A percentile compares a stretch with the other conserved stretches of the same genome.
phyloP scores from a whole-genome alignment of 1,284 basidiomycete genomes.

The Leccinum huronense region DNA sequence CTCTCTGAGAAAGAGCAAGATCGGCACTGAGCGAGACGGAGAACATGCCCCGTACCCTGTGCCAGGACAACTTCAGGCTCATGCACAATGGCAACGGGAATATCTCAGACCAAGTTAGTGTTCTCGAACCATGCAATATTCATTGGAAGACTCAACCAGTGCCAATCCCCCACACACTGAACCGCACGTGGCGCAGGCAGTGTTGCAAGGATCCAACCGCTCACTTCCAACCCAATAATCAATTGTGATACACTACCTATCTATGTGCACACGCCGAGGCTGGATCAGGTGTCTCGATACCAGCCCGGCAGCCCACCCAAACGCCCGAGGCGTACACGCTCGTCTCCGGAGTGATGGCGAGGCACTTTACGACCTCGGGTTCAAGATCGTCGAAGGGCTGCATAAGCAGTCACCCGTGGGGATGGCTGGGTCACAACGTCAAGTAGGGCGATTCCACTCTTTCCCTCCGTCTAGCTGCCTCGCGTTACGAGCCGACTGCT shows the following conservation, averaged over 20 bases:
- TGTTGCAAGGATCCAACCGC: too few species aligned
- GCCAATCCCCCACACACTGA: too few species aligned
- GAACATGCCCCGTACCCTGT: slow-evolving; percentile 28
- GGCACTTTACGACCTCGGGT: slow-evolving; percentile 79
- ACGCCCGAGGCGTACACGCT: slow-evolving; percentile 69
- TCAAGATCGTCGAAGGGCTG: slow-evolving; percentile 71
- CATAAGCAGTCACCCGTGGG: slow-evolving; percentile 45
- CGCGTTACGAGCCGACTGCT: too few species aligned
- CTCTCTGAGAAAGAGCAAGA: slow-evolving; percentile 67
- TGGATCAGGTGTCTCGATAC: slow-evolving; percentile 41
- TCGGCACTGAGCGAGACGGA: slow-evolving; percentile 50
- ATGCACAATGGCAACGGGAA: slow-evolving; percentile 52
- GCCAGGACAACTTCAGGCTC: slow-evolving; percentile 31
- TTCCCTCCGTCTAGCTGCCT: too few species aligned
- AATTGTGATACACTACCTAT: slow-evolving; percentile 83
- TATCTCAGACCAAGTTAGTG: slow-evolving; percentile 65
- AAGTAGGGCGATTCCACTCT: too few species aligned
- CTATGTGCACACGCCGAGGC: slow-evolving; percentile 68
- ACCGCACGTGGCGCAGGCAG: too few species aligned
- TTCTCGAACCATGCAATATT: background rate
- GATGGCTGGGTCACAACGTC: too few species aligned
- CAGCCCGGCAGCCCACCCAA: slow-evolving; percentile 53
- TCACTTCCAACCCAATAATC: slow-evolving; percentile 77
- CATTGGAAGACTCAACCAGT: background rate
- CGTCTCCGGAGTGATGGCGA: slow-evolving; percentile 90